Conservation (phyloP, 257 asterid genomes). For the Solanum piurae region DNA sequence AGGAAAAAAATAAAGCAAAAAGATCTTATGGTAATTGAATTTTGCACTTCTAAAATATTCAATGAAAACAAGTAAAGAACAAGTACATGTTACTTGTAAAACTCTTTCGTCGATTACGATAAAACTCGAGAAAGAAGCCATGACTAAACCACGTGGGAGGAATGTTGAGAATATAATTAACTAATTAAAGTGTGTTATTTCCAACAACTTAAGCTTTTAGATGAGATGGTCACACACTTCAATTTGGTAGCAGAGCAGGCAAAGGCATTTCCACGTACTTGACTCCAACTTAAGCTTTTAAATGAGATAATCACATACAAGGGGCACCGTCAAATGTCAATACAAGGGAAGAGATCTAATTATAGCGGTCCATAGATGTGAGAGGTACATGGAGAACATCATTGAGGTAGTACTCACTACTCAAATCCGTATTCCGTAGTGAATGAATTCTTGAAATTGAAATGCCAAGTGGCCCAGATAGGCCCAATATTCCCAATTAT, state of each 20-base stretch:
- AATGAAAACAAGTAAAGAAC: background rate
- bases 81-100: background rate
- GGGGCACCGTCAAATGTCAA: background rate
- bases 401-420: background rate
- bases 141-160: background rate
- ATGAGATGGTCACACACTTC: too few relatives aligned
- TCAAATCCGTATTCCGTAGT: background rate
- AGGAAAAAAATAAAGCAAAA: background rate
- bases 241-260: too few relatives aligned
- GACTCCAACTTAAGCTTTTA: too few relatives aligned
- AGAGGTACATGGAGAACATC: too few relatives aligned
- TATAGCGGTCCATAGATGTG: background rate
- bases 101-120: background rate
- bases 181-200: too few relatives aligned
- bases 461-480: background rate
- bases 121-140: background rate
- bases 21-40: background rate
- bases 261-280: too few relatives aligned
- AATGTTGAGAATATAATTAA: too few relatives aligned
- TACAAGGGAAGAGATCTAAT: too few relatives aligned
- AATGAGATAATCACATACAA: too few relatives aligned
- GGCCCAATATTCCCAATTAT: background rate
- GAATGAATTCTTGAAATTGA: background rate
- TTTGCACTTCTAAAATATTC: background rate
- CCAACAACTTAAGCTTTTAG: too few relatives aligned